Percentiles rank a stretch among this genome's conserved stretches.
Evolutionary conservation across 495 filamentous ascomycete genomes (phyloP).

Genomic region (Tuber brumale): DNA sequence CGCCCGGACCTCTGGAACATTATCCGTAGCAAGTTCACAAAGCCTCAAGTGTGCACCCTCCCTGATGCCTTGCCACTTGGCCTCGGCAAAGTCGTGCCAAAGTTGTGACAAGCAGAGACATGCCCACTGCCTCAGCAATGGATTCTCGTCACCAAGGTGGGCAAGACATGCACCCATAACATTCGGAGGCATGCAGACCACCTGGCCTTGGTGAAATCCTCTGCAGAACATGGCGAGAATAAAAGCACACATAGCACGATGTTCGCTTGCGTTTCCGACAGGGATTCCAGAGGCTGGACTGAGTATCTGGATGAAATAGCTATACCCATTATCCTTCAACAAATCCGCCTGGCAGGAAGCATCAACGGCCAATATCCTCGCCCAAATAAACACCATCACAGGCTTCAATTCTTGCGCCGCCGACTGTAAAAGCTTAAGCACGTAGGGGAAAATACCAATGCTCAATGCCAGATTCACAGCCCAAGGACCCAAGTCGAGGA

Average conservation of each 20-base stretch:
- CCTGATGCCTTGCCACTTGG: conserved; percentile 87
- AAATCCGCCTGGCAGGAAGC: conserved; percentile 85
- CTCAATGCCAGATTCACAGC: conserved; percentile 92
- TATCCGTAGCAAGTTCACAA: conserved; percentile 73
- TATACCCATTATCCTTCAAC: conserved; percentile 91
- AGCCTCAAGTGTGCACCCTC: conserved; percentile 72
- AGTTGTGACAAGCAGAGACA: conserved; percentile 94
- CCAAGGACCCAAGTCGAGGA: conserved; percentile 93
- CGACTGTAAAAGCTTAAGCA: conserved; percentile 90
- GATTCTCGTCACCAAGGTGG: conserved; percentile 82
- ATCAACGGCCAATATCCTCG: conserved; percentile 90
- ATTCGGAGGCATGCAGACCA: conserved; percentile 75
- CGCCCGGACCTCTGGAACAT: conserved; percentile 87
- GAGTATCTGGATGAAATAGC: conserved; percentile 89
- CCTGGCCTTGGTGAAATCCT: conserved; percentile 80
- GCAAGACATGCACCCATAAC: conserved; percentile 76
- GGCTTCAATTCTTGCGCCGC: conserved; percentile 91
- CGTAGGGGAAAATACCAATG: conserved; percentile 98
- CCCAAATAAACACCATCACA: conserved; percentile 99
- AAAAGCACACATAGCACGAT: conserved; percentile 98
- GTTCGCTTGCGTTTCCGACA: conserved; percentile 76
- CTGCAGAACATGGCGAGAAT: conserved; percentile 96
- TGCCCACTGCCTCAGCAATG: conserved; percentile 88
- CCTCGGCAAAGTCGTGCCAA: conserved; percentile 83
- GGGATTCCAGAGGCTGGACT: conserved; percentile 75